Evolutionary conservation across 192 early-diverging fungal genomes (phyloP).

Genomic region (Phlyctochytrium bullatum): DNA sequence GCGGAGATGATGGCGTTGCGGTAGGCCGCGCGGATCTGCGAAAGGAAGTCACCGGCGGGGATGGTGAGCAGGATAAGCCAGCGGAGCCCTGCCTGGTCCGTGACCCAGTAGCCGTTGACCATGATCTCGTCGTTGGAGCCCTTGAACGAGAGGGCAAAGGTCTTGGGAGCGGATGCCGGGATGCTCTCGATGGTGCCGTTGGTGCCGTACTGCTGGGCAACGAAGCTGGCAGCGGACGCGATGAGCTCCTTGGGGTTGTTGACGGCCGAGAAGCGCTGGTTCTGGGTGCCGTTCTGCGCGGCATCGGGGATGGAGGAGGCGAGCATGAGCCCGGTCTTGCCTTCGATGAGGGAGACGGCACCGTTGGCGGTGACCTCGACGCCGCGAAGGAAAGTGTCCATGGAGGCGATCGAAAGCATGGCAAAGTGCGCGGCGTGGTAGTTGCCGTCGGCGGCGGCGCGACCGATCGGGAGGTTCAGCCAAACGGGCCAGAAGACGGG

Average conservation of each 20-base stretch:
- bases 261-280: not conserved
- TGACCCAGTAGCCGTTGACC: slow-evolving; percentile 5
- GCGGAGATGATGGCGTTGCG: slow-evolving; percentile 2
- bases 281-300: not conserved
- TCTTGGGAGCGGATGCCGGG: not conserved
- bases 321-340: slow-evolving; percentile 10
- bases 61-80: slow-evolving; percentile 8
- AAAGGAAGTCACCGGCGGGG: slow-evolving; percentile 4
- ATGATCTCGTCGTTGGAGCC: not conserved
- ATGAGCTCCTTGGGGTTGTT: slow-evolving; percentile 3
- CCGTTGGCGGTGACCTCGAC: slow-evolving; percentile 2
- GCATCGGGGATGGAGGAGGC: not conserved
- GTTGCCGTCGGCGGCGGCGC: not conserved
- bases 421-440: slow-evolving; percentile 6
- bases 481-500: slow-evolving; percentile 7
- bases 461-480: not conserved
- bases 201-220: not conserved
- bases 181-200: not conserved
- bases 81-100: not conserved
- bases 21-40: not conserved
- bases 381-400: not conserved
- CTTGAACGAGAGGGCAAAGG: not conserved
- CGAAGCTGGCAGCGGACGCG: not conserved
- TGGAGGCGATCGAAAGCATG: not conserved
- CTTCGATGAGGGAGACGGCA: slow-evolving; percentile 6